A percentile compares a stretch with the other conserved stretches of the same genome.
phyloP scores from a whole-genome alignment of 148 eudicot genomes.

The Salicornia ramosissima region DNA sequence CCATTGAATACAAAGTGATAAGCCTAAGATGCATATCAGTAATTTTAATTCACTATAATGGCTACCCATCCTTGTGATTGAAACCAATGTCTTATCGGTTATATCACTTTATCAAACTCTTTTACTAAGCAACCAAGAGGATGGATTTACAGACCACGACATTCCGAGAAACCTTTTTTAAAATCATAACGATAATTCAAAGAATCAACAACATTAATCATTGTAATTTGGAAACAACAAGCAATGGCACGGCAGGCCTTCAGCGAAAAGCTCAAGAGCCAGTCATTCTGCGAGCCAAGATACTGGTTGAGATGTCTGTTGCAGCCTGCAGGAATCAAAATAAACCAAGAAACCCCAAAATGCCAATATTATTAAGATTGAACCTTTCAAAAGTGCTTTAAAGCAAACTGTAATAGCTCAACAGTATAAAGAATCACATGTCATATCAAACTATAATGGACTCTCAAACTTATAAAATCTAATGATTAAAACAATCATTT shows the following conservation, averaged over 20 bases:
- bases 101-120: conserved; percentile 1
- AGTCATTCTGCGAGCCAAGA: no score
- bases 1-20: conserved; percentile 41
- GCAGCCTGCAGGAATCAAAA: background rate
- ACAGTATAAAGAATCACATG: background rate
- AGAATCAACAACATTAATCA: background rate
- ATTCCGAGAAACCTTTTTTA: background rate
- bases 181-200: background rate
- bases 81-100: conserved; percentile 4
- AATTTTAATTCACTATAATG: conserved; percentile 24
- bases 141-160: background rate
- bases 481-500: background rate
- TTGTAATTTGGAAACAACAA: background rate
- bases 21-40: conserved; percentile 30
- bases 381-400: background rate
- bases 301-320: background rate
- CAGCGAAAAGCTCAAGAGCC: no score
- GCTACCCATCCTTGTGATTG: conserved; percentile 31
- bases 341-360: background rate
- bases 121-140: conserved; percentile 7
- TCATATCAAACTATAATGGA: background rate
- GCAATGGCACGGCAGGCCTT: background rate
- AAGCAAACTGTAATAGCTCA: background rate
- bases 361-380: background rate
- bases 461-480: background rate